Conservation (phyloP, 2,329 filamentous ascomycete species). For the Monilinia fructicola region DNA sequence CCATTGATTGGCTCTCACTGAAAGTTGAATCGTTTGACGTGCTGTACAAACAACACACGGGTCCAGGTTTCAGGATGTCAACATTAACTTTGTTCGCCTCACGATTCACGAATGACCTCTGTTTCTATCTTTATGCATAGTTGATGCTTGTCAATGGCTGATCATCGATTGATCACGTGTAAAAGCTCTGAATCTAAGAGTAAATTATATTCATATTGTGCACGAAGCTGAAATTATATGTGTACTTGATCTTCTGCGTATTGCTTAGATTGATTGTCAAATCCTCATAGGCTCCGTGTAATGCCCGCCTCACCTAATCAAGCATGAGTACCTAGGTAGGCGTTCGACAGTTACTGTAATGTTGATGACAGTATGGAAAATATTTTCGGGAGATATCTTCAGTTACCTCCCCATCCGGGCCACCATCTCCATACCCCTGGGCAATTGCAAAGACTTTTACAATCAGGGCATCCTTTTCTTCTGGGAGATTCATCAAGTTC, state of each 20-base stretch:
- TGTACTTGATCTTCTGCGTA: not conserved
- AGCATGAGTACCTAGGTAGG: not conserved
- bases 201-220: not conserved
- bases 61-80: not conserved
- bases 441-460: not conserved
- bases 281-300: not conserved
- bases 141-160: not conserved
- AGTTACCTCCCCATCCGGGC: slow-evolving; percentile 5
- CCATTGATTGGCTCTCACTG: not conserved
- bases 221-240: not conserved
- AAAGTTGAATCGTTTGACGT: not conserved
- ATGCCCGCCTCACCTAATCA: not conserved
- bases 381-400: not conserved
- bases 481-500: slow-evolving; percentile 9
- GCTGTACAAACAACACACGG: slow-evolving; percentile 14
- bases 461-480: not conserved
- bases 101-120: not conserved
- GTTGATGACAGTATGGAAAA: not conserved
- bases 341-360: not conserved
- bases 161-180: not conserved
- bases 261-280: not conserved
- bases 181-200: no score
- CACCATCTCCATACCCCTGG: not conserved
- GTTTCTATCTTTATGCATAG: not conserved
- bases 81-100: not conserved